Percentiles rank a stretch among this genome's conserved stretches.
These are phyloP conservation scores for Talaromyces adpressus DNA, from an alignment of 495 filamentous ascomycete species.

Conservation along the genomic window DNA sequence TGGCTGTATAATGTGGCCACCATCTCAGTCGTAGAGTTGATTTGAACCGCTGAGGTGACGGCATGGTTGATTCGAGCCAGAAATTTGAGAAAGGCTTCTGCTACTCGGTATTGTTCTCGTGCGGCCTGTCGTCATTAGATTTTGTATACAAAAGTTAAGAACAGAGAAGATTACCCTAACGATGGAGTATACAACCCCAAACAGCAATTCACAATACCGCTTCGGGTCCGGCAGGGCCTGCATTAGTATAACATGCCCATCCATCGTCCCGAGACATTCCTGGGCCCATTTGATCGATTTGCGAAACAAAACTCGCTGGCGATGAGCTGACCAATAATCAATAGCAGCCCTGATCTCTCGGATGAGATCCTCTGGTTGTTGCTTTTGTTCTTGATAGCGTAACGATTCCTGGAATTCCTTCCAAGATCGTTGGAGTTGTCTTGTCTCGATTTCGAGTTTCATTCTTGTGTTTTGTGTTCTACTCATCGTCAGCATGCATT, in stretches of 20 bases:
- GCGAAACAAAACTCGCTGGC: constrained; percentile 24
- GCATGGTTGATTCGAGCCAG: constrained; percentile 37
- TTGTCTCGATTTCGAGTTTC: constrained; percentile 39
- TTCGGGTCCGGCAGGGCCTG: constrained; percentile 28
- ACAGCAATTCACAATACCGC: constrained; percentile 36
- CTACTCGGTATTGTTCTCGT: constrained; percentile 36
- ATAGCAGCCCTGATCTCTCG: constrained; percentile 24
- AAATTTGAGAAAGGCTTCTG: constrained; percentile 34
- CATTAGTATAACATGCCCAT: constrained; percentile 29
- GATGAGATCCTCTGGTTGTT: constrained; percentile 25
- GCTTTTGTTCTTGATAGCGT: constrained; percentile 23
- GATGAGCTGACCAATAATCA: constrained; percentile 22
- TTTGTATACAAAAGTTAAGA: neutral
- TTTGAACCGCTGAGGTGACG: constrained; percentile 17
- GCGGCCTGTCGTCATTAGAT: constrained; percentile 29
- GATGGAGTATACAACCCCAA: constrained; percentile 37
- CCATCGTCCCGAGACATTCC: constrained; percentile 27
- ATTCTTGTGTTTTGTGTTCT: constrained; percentile 1
- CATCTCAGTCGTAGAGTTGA: constrained; percentile 11
- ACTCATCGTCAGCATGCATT: neutral
- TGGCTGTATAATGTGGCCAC: constrained; percentile 35
- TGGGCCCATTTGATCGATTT: constrained; percentile 27
- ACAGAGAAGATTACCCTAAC: constrained; percentile 28
- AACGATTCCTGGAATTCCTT: constrained; percentile 32
- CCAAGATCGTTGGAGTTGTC: constrained; percentile 38